Evolutionary conservation across 148 eudicot genomes (phyloP).

Genomic region (Drosera capensis): DNA sequence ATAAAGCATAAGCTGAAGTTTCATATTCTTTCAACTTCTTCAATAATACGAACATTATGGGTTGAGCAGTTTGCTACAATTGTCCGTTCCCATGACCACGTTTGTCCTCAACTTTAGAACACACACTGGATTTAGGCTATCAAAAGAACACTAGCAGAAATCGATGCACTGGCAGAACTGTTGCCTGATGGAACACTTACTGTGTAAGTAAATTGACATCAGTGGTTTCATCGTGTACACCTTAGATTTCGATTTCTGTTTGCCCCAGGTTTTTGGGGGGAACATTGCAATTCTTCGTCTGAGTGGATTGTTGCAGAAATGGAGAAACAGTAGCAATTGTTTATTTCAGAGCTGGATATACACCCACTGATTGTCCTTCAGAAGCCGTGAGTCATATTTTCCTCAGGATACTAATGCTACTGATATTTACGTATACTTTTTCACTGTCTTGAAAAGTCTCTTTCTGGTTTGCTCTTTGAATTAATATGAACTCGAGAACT

Average conservation of each 20-base stretch:
- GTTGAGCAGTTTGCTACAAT: background rate
- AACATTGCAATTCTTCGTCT: background rate
- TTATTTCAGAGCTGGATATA: constrained; percentile 90
- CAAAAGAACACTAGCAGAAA: constrained; percentile 76
- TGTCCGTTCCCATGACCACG: constrained; percentile 5
- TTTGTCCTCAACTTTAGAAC: constrained; percentile 39
- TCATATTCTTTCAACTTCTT: background rate
- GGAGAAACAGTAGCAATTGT: constrained; percentile 57
- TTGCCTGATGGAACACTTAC: constrained; percentile 61
- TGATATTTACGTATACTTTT: background rate
- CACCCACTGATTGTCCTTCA: constrained; percentile 88
- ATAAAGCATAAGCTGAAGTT: background rate
- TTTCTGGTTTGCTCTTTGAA: no score
- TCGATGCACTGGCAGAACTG: constrained; percentile 51
- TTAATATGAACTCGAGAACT: no score
- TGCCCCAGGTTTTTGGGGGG: background rate
- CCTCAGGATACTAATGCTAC: background rate
- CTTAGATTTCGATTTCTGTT: background rate
- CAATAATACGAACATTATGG: background rate
- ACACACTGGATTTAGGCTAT: constrained; percentile 57
- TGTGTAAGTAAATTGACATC: no score
- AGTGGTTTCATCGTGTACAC: constrained; percentile 4
- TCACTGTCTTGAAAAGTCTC: no score
- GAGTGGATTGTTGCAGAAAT: constrained; percentile 33
- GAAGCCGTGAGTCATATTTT: constrained; percentile 53